Conservation (phyloP, 2,329 filamentous ascomycete genomes). For the Fusarium odoratissimum region DNA sequence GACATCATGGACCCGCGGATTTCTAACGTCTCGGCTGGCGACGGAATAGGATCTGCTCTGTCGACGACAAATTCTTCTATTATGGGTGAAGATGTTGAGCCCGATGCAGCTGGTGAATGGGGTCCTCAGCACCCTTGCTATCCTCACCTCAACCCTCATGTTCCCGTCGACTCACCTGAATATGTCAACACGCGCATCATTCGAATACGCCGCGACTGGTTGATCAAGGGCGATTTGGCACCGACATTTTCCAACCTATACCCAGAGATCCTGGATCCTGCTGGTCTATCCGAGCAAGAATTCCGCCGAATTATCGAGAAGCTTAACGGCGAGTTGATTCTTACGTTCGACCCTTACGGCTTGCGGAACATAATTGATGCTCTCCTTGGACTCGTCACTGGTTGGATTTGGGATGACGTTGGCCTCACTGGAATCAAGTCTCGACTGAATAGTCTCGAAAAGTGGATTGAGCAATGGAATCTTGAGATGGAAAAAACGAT, state of each 20-base stretch:
- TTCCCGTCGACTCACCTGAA: slow-evolving; percentile 79
- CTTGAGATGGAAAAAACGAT: slow-evolving; percentile 69
- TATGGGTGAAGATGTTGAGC: slow-evolving; percentile 72
- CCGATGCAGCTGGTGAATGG: slow-evolving; percentile 83
- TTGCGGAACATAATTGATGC: slow-evolving; percentile 83
- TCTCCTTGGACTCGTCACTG: slow-evolving; percentile 82
- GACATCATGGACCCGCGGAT: slow-evolving; percentile 57
- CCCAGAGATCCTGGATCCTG: slow-evolving; percentile 92
- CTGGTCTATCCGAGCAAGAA: slow-evolving; percentile 83
- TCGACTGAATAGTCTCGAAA: slow-evolving; percentile 76
- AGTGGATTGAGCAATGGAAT: slow-evolving; percentile 91
- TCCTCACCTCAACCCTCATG: slow-evolving; percentile 92
- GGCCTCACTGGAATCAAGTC: slow-evolving; percentile 82
- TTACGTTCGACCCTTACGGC: slow-evolving; percentile 83
- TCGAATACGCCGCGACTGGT: slow-evolving; percentile 90
- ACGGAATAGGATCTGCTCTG: slow-evolving; percentile 65
- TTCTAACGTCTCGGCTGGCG: slow-evolving; percentile 62
- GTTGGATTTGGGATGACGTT: slow-evolving; percentile 95
- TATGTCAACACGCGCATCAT: slow-evolving; percentile 88
- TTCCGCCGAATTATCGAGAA: slow-evolving; percentile 86
- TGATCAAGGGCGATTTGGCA: slow-evolving; percentile 87
- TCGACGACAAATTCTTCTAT: slow-evolving; percentile 70
- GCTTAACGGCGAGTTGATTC: slow-evolving; percentile 80
- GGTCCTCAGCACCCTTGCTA: slow-evolving; percentile 94
- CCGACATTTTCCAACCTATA: slow-evolving; percentile 96